Base-by-base conservation (phyloP, 2,329 filamentous ascomycete species). In the Graphilbum fragrans region DNA sequence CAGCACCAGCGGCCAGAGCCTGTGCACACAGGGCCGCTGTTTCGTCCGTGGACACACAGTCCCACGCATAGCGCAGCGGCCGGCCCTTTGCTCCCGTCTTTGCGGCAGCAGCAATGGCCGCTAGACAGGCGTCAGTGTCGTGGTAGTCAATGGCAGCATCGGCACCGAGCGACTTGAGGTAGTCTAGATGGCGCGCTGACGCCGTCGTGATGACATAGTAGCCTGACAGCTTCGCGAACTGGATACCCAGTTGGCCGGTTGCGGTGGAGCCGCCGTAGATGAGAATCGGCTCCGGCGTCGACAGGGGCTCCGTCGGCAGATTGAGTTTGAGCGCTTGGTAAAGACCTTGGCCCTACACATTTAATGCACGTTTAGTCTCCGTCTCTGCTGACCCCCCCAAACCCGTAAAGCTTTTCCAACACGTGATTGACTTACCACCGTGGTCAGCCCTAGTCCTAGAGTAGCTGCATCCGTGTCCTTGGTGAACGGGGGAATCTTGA, bases 231-330 rank as follows among this genome's bases (percentile, higher is more conserved):
- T 61, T 62, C 41, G 63, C 63, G 46, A 52, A 63, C 50, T 67
- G 64, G 47, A 69, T 64, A 5, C 56, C 65, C 41, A 72, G 67
- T 35, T 74, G 68, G 53, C 67, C 69, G 0, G 73, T 74, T 2
- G 71, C 72, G 10, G 68, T 77, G 54, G 69, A 69, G 16, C 63
- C 65, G 34, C 64, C 67, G 41, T 69, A 66, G 45, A 67, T 65
- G 19, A 69, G 48, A 33, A 69, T 49, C 0, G 63, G 56, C 23
- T 53, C 41, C 6, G 65, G 58, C 19, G 39, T 39, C 5, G 27
- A 22, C 22, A 47, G 17, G 3, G 43, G 45, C 9, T 52, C 42
- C 18, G 50, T 57, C 1, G 76, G 75, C 3, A 74, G 54, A 0
- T 65, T 60, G 0, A 72, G 59, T 39, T 55, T 41, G 1, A 73